phyloP scores from a whole-genome alignment of 805 yeast genomes.

The Candida pini region DNA sequence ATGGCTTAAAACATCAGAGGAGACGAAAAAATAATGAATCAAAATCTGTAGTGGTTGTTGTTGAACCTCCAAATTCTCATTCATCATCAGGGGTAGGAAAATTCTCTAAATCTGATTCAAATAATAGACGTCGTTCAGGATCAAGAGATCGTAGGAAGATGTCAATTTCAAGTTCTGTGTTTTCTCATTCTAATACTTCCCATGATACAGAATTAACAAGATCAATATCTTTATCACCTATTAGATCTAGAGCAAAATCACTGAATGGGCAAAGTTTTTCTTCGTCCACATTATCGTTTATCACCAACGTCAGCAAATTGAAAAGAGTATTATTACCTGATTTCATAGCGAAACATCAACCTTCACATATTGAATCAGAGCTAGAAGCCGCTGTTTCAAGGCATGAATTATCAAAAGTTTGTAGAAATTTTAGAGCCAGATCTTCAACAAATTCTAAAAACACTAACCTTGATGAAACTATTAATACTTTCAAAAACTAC shows the following conservation, averaged over 20 bases:
- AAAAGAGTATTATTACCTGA: slow-evolving; percentile 15
- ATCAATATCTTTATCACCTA: slow-evolving; percentile 15
- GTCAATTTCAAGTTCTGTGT: slow-evolving; percentile 6
- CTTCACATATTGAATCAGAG: too few relatives aligned
- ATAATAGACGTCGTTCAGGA: neutral
- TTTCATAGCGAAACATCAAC: neutral
- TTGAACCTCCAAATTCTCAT: too few relatives aligned
- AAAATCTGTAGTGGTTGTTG: too few relatives aligned
- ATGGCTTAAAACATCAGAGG: slow-evolving; percentile 22
- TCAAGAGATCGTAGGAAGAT: neutral
- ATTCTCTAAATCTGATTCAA: neutral
- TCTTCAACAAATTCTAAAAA: neutral
- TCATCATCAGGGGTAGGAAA: neutral
- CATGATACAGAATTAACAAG: slow-evolving; percentile 11
- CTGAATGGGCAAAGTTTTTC: neutral
- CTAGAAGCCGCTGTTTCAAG: neutral
- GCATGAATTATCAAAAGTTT: slow-evolving; percentile 1
- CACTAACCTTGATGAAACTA: neutral
- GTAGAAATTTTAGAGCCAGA: neutral
- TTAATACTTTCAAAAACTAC: neutral
- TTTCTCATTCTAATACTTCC: slow-evolving; percentile 13
- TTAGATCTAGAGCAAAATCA: slow-evolving; percentile 11
- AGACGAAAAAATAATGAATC: neutral
- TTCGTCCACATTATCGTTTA: slow-evolving; percentile 4
- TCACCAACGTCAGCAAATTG: slow-evolving; percentile 3